phyloP scores from a whole-genome alignment of 768 basidiomycete genomes.

The Steccherinum ochraceum region DNA sequence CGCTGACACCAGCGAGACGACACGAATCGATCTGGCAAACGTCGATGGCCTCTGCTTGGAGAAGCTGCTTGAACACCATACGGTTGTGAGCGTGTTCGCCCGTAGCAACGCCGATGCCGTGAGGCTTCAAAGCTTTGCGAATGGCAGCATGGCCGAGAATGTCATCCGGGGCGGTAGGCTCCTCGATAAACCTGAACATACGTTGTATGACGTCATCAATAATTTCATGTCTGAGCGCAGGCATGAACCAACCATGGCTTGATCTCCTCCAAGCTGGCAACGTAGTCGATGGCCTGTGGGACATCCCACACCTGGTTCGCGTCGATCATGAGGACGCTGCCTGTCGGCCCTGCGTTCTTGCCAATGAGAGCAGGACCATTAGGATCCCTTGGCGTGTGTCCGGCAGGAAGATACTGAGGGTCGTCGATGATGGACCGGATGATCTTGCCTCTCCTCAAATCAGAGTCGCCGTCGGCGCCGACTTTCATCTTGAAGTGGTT shows the following conservation, averaged over 20 bases:
- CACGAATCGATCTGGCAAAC: constrained; percentile 95
- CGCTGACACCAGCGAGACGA: constrained; percentile 87
- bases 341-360: constrained; percentile 94
- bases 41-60: constrained; percentile 89
- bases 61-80: constrained; percentile 92
- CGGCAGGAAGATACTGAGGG: constrained; percentile 70
- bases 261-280: constrained; percentile 67
- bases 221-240: background rate
- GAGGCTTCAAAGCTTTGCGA: constrained; percentile 67
- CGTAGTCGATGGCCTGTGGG: constrained; percentile 86
- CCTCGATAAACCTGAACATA: constrained; percentile 81
- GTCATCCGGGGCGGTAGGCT: constrained; percentile 90
- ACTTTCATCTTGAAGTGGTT: constrained; percentile 99
- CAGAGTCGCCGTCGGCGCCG: constrained; percentile 74
- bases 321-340: constrained; percentile 94
- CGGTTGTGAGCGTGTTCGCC: constrained; percentile 94
- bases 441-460: constrained; percentile 80
- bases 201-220: constrained; percentile 1
- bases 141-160: constrained; percentile 80
- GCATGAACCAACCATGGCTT: constrained; percentile 70
- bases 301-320: constrained; percentile 98
- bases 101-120: constrained; percentile 87
- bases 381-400: constrained; percentile 51
- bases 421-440: constrained; percentile 96
- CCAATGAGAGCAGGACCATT: constrained; percentile 57